Evolutionary conservation across 345 rosid species (phyloP), one percentile per base, ranked within the genome.

Genomic region (Eucalyptus curtisii): DNA sequence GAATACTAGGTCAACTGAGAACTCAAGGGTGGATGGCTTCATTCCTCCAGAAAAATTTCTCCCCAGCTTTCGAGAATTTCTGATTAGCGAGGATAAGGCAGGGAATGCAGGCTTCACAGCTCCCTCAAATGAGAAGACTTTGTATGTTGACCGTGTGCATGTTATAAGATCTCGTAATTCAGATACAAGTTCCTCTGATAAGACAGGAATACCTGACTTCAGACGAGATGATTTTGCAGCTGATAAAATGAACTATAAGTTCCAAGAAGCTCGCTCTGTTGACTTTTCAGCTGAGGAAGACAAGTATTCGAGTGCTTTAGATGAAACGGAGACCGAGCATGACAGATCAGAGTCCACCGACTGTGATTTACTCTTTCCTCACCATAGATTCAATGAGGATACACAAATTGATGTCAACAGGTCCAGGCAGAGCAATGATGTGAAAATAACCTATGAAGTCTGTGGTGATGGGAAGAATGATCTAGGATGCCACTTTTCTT

Each of bases 71-170:
- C 64, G 87, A 80, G 94, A 96, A 61, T 90, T 95, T 47, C 89
- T 96, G 93, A 94, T 95, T 27, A 85, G 42, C 10, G 95, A 95
- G 88, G 93, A 92, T 47, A 89, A 86, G 49, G 92, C 91, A 68
- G 91, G 92, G 94, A 88, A 94, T 88, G 87, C 92, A 88, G 92
- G 89, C 22, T 87, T 90, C 20, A 92, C 89, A 49, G 90, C 87
- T 89, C 95, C 93, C 10, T 90, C 90, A 50, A 89, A 85, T 6
- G 99, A 97, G 95, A 97, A 95, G 91, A 95, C 98, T 88, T 90
- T 96, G 90, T 96, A 96, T 91, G 90, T 96, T 88, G 99, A 97
- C 92, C 91, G 94, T 80, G 91, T 95, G 87, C 95, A 92, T 66
- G 88, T n/a, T 88, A 89, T 88, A 79, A 90, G 89, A 59, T 89